These are phyloP conservation scores for Trypanosoma cruzi DNA, from an alignment of 208 protist genomes.

Conservation along the genomic window DNA sequence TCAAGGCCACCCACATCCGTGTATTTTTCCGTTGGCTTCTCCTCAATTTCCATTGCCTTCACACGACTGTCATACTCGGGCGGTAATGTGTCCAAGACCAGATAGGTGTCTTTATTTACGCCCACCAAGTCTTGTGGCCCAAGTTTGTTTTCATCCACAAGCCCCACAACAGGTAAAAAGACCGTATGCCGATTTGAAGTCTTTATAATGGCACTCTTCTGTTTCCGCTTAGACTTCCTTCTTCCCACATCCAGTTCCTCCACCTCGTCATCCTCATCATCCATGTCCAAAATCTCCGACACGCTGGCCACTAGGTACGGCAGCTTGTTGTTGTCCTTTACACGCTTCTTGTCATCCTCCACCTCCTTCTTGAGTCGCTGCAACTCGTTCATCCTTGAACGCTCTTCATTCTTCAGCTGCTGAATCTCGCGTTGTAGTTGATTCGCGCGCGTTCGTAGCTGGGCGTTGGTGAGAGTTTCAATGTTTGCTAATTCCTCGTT, in stretches of 20 bases:
- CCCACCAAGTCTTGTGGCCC: slow-evolving; percentile 99
- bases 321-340: slow-evolving; percentile 85
- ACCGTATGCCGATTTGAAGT: slow-evolving; percentile 99
- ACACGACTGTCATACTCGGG: slow-evolving; percentile 99
- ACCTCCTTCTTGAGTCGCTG: slow-evolving; percentile 55
- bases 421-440: slow-evolving; percentile 75
- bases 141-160: slow-evolving; percentile 97
- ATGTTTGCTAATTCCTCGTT: slow-evolving; percentile 70
- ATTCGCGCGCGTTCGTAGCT: slow-evolving; percentile 57
- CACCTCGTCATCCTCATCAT: slow-evolving; percentile 73
- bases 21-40: slow-evolving; percentile 99
- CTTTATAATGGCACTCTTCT: slow-evolving; percentile 99
- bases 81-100: slow-evolving; percentile 99
- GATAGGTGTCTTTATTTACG: slow-evolving; percentile 99
- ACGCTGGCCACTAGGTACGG: slow-evolving; percentile 90
- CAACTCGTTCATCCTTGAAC: slow-evolving; percentile 56
- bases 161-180: slow-evolving; percentile 99
- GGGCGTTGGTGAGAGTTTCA: slow-evolving; percentile 72
- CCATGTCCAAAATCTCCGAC: slow-evolving; percentile 84
- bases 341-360: slow-evolving; percentile 65
- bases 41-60: slow-evolving; percentile 99
- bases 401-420: slow-evolving; percentile 60
- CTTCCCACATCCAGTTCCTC: slow-evolving; percentile 75
- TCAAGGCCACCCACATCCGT: slow-evolving; percentile 99
- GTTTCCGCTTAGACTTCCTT: slow-evolving; percentile 60